Evolutionary conservation across 768 basidiomycete species (phyloP), one percentile per base, ranked within the genome.

Genomic region (Nevesoporus exiguus): DNA sequence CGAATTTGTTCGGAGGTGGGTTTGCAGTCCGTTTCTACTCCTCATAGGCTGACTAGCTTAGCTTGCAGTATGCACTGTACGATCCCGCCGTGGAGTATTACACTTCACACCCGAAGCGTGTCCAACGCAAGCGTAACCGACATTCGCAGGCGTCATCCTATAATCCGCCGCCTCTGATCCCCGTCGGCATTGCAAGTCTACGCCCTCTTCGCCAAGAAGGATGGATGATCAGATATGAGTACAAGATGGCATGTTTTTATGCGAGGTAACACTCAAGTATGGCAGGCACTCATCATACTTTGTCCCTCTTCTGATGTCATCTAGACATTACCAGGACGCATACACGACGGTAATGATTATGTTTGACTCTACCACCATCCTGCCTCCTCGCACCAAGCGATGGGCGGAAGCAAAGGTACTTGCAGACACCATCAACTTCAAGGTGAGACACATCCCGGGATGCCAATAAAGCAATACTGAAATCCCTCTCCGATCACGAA

Each of bases 351-450:
- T 98, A 5, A 77, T 85, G 46, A 84, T 88, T 52, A 93, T 97
- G 88, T 96, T 98, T 65, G 84, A 86, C 3, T 93, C 92, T 7
- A 88, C 88, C 2, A 84, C 85, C 5, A 88, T 90, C 47, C 74
- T 97, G 8, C 91, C 90, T 1, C 93, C 94, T 6, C 82, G 96
- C 9, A 98, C 94, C 2, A 99, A 98, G 67, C 80, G 96, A 29
- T 98, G 96, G 96, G 94, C 95, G 15, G 97, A 99, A 70, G 96
- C 96, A 3, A 97, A 95, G 69, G 97, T 98, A 2, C 79, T 98
- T 2, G 93, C 92, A 0, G 97, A 99, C 66, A 91, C 92, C 59
- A 86, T 98, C 57, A 90, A 86, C 54, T 76, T 97, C 66, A 95
- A 97, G 76, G 94, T 91, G 56, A 52, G 72, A 56, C 15, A 8